Conservation (phyloP, 805 yeast genomes). For the Cyberlindnera sargentensis region DNA sequence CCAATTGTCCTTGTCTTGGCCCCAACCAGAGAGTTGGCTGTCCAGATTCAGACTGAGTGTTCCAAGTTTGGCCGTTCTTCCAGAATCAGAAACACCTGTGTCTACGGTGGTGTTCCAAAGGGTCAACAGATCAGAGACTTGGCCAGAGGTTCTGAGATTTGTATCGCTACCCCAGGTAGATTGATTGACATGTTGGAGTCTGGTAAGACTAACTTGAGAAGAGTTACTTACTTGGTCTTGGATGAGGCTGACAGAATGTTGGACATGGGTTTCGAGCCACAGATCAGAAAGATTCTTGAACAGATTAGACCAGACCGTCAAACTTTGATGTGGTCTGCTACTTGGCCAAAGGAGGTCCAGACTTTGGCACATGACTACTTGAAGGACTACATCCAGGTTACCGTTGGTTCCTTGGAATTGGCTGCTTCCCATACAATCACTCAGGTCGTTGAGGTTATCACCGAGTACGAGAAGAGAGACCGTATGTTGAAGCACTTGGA, state of each 20-base stretch:
- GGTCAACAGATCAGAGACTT: slow-evolving; percentile 97
- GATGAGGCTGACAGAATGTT: slow-evolving; percentile 99
- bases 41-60: slow-evolving; percentile 94
- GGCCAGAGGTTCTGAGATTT: slow-evolving; percentile 90
- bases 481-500: slow-evolving; percentile 78
- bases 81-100: slow-evolving; percentile 93
- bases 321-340: slow-evolving; percentile 99
- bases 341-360: slow-evolving; percentile 99
- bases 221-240: slow-evolving; percentile 94
- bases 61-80: slow-evolving; percentile 89
- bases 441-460: slow-evolving; percentile 85
- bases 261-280: slow-evolving; percentile 99
- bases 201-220: slow-evolving; percentile 88
- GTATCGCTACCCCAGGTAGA: slow-evolving; percentile 99
- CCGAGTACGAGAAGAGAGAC: slow-evolving; percentile 93
- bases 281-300: slow-evolving; percentile 94
- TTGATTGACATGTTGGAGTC: slow-evolving; percentile 94
- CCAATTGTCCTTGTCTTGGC: slow-evolving; percentile 94
- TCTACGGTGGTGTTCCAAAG: slow-evolving; percentile 98
- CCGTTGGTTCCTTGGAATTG: slow-evolving; percentile 90
- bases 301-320: slow-evolving; percentile 99
- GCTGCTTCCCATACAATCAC: slow-evolving; percentile 95
- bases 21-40: slow-evolving; percentile 98
- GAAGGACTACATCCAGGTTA: slow-evolving; percentile 91
- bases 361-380: slow-evolving; percentile 86